A percentile compares a stretch with the other conserved stretches of the same genome.
Evolutionary conservation across 2,329 filamentous ascomycete species (phyloP).

Genomic region (Amylocarpus encephaloides): DNA sequence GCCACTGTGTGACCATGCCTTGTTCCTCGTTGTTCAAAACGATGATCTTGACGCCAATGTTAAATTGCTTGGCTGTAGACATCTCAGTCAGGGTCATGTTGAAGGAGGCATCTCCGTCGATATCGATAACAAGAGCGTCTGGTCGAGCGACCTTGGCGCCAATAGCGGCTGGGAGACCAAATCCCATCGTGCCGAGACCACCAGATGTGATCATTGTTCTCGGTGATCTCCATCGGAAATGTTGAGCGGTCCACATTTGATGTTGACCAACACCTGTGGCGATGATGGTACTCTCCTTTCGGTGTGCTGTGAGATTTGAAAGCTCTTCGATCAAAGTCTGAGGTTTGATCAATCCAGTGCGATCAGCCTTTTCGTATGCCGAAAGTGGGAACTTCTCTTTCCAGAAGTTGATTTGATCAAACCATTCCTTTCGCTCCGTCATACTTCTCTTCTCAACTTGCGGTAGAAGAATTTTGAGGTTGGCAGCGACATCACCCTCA

Average conservation of each 20-base stretch:
- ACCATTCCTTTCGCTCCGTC: conserved; percentile 74
- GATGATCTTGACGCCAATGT: conserved; percentile 93
- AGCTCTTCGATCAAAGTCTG: conserved; percentile 89
- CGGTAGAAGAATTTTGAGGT: conserved; percentile 70
- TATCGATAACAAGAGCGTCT: conserved; percentile 65
- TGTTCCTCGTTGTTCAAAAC: conserved; percentile 96
- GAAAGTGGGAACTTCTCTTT: conserved; percentile 83
- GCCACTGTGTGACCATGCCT: conserved; percentile 98
- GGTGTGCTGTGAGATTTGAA: conserved; percentile 71
- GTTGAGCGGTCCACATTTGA: conserved; percentile 98
- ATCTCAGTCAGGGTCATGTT: conserved; percentile 98
- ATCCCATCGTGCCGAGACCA: conserved; percentile 94
- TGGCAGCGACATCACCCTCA: conserved; percentile 82
- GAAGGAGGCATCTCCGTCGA: conserved; percentile 98
- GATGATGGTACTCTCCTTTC: conserved; percentile 81
- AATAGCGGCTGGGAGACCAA: conserved; percentile 87
- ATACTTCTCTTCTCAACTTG: conserved; percentile 56
- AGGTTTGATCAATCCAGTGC: conserved; percentile 81
- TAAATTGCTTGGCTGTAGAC: conserved; percentile 87
- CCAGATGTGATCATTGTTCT: conserved; percentile 95
- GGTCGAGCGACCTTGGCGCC: conserved; percentile 83
- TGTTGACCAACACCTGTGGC: conserved; percentile 94
- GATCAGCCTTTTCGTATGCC: conserved; percentile 71
- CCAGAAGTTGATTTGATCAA: conserved; percentile 82
- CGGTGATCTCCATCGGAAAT: conserved; percentile 89